Percentiles rank a stretch among this genome's conserved stretches.
These are phyloP conservation scores for Psilocybe cubensis DNA, from an alignment of 768 basidiomycete genomes.

Conservation along the genomic window DNA sequence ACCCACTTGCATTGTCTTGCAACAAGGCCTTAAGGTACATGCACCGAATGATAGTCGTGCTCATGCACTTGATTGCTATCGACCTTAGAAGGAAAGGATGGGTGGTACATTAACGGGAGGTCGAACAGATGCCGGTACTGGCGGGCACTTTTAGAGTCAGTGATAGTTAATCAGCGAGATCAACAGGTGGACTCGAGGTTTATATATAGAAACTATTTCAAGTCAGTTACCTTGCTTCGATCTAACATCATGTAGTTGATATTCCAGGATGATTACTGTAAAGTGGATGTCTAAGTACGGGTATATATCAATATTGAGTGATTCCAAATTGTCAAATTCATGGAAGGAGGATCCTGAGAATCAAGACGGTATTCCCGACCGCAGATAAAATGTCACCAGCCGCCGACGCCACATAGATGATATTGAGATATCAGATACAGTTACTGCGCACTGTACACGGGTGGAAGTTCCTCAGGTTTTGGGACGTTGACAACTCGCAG, in stretches of 20 bases:
- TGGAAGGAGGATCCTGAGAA: background rate
- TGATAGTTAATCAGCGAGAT: background rate
- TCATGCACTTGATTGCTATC: background rate
- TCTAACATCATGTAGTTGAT: background rate
- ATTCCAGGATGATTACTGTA: background rate
- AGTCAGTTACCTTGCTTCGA: background rate
- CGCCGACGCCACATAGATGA: background rate
- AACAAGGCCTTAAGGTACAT: too few relatives aligned
- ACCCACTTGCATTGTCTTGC: too few relatives aligned
- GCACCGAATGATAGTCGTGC: too few relatives aligned
- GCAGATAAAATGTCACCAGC: background rate
- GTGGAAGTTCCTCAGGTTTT: background rate
- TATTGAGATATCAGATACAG: background rate
- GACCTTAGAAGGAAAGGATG: background rate
- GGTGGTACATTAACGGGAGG: background rate
- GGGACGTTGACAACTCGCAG: conserved; percentile 1
- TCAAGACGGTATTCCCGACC: background rate
- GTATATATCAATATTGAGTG: background rate
- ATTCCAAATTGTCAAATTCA: too few relatives aligned
- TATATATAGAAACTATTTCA: background rate
- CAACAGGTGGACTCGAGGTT: background rate
- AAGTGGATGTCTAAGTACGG: background rate
- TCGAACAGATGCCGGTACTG: background rate
- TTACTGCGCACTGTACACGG: background rate
- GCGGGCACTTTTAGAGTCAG: background rate